These are phyloP conservation scores for Scheffersomyces segobiensis DNA, from an alignment of 1,139 yeast genomes.

Conservation along the genomic window DNA sequence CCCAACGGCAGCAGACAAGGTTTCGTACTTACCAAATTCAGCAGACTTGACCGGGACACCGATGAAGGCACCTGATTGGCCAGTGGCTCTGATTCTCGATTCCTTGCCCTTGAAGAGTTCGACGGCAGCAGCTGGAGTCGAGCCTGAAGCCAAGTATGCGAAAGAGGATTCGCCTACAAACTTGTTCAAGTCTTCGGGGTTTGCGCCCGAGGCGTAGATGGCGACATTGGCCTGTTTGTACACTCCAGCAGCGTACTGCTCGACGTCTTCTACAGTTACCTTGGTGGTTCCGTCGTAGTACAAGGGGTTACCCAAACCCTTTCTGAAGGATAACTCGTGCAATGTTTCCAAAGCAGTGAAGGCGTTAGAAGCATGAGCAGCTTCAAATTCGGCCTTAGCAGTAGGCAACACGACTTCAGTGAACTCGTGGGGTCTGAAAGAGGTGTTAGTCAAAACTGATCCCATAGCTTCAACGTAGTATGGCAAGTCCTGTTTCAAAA, in stretches of 20 bases:
- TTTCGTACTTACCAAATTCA: conserved; percentile 69
- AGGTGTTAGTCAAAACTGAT: conserved; percentile 69
- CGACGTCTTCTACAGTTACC: conserved; percentile 65
- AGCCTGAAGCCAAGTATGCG: conserved; percentile 60
- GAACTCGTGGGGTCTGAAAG: conserved; percentile 81
- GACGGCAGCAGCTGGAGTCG: conserved; percentile 47
- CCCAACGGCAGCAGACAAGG: conserved; percentile 73
- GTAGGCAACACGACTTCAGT: conserved; percentile 80
- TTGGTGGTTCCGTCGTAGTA: conserved; percentile 65
- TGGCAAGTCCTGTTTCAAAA: conserved; percentile 87
- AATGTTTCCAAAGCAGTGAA: conserved; percentile 75
- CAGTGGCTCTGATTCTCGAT: conserved; percentile 69
- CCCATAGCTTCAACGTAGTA: conserved; percentile 87
- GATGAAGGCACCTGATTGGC: conserved; percentile 71
- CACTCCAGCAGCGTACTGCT: conserved; percentile 64
- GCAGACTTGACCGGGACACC: conserved; percentile 75
- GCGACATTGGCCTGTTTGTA: conserved; percentile 73
- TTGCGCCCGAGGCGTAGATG: conserved; percentile 74
- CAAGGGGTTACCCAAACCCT: conserved; percentile 85
- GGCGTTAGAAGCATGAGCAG: conserved; percentile 52
- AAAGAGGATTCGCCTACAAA: conserved; percentile 72
- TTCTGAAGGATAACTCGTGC: conserved; percentile 81
- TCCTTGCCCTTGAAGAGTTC: conserved; percentile 64
- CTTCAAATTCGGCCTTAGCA: conserved; percentile 57
- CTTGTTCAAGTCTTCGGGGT: conserved; percentile 64